These are phyloP conservation scores for Microcos paniculata DNA, from an alignment of 345 rosid species.

Conservation along the genomic window DNA sequence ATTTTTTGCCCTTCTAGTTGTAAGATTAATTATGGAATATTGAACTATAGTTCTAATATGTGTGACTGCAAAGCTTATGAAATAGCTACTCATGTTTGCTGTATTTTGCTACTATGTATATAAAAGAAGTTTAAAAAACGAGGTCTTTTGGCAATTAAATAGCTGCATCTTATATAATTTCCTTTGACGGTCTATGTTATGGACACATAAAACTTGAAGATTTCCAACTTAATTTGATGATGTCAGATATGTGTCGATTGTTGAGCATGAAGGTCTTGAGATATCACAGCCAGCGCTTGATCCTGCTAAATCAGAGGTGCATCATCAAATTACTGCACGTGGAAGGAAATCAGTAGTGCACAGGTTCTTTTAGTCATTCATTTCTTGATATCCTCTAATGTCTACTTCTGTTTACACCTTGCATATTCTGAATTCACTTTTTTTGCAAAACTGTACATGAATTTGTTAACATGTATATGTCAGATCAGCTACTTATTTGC, in stretches of 20 bases:
- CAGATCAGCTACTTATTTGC: conserved; percentile 9
- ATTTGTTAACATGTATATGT: not conserved
- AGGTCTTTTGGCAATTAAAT: not conserved
- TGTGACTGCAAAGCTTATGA: not conserved
- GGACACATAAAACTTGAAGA: not conserved
- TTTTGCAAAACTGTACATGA: not conserved
- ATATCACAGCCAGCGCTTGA: conserved; percentile 78
- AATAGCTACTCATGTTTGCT: not conserved
- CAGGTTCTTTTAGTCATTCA: conserved; percentile 42
- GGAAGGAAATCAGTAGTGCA: conserved; percentile 50
- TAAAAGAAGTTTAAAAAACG: not conserved
- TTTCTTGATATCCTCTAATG: not conserved
- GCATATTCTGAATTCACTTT: not conserved
- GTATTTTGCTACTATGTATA: not conserved
- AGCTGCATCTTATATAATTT: not conserved
- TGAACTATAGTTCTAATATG: not conserved
- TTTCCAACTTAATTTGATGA: not conserved
- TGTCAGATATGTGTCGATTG: conserved; percentile 52
- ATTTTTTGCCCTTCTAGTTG: not conserved
- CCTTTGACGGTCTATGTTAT: not conserved
- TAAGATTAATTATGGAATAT: not conserved
- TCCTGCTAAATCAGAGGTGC: conserved; percentile 50
- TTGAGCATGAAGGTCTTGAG: conserved; percentile 55
- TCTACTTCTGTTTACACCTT: not conserved
- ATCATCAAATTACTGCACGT: conserved; percentile 71